Evolutionary conservation across 495 filamentous ascomycete genomes (phyloP), one percentile per base, ranked within the genome.

Genomic region (Penicillium herquei): DNA sequence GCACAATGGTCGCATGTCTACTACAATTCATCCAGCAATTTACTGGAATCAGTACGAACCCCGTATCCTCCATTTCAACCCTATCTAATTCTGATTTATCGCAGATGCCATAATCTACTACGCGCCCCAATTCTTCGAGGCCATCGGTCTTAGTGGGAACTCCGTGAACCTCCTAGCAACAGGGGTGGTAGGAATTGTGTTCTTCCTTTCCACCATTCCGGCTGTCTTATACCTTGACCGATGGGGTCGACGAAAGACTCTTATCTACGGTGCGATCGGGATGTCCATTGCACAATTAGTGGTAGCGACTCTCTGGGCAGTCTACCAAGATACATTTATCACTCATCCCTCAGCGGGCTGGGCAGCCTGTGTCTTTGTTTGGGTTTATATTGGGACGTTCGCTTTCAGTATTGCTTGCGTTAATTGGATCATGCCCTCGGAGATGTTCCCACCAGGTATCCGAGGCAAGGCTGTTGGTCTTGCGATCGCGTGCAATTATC

Each of bases 291-390:
- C 52, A n/a, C 52, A 56, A 43, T 32, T 63, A 13, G 83, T 89
- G 68, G 83, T 91, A 53, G 87, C 86, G 14, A 74, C 82, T 58
- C 84, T 91, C 58, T 77, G 85, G 18, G 87, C 80, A 44, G 80
- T 74, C 55, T 81, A 83, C 69, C 66, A 82, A 30, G 49, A 84
- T 59, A 66, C 77, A 30, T 92, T 87, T 86, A 57, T 58, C 2
- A 61, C 61, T 1, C 82, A 92, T 53, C 55, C 62, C 13, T 80
- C 78, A 5, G 85, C 84, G 3, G 88, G 86, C 1, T 91, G 88
- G 87, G 88, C 77, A 4, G 86, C 85, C n/a, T 81, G 87, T 9
- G 80, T 69, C 59, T 87, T 90, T 80, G 83, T 91, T 51, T 91
- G 86, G 86, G 74, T 90, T 33, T 91, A 87, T 61, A 52, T 52